Base-by-base conservation (phyloP, 441 rosid genomes). In the Flueggea neowawraea region DNA sequence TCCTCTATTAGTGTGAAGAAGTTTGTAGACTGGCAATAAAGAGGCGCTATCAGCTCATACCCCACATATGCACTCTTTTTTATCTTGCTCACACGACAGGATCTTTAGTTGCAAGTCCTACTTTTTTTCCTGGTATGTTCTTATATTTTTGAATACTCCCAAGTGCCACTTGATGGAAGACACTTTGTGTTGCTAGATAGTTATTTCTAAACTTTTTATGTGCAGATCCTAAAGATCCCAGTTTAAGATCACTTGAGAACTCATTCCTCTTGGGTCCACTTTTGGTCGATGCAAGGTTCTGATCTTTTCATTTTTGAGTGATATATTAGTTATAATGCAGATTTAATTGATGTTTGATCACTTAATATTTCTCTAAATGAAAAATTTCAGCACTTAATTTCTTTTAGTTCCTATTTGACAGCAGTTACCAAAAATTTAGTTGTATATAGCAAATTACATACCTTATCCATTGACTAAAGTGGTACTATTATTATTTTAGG, bases 201-300 rank as follows among this genome's bases (percentile, higher is more conserved):
- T 62, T 54, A 15, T 56, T 61, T 62, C 64, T 52, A 53, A 43
- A 16, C 41, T 47, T 47, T 9, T 47, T 47, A 49, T 65, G 12
- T 84, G 84, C 82, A 95, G 98, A 95, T 73, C 72, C 90, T 15
- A 76, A 80, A 82, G 96, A 90, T 82, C 80, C 77, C 56, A 77
- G 76, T 28, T 73, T 91, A 67, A 82, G 98, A 81, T 82, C 73
- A 49, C 54, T 82, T 69, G 99, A 90, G 70, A 90, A 78, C 62
- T 89, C 86, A 60, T 95, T 95, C 84, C 81, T 95, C 44, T 70
- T 95, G 88, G 99, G 99, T 44, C 78, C 99, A 3, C 80, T 90
- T 73, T 78, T 95, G 58, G 78, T 91, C 65, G 68, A 73, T 75
- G 71, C 95, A 58, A 95, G 99, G 98, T 89, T 73, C 36, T 36